Evolutionary conservation across 2,329 filamentous ascomycete species (phyloP).

Genomic region (Coccinonectria pachysandricola): DNA sequence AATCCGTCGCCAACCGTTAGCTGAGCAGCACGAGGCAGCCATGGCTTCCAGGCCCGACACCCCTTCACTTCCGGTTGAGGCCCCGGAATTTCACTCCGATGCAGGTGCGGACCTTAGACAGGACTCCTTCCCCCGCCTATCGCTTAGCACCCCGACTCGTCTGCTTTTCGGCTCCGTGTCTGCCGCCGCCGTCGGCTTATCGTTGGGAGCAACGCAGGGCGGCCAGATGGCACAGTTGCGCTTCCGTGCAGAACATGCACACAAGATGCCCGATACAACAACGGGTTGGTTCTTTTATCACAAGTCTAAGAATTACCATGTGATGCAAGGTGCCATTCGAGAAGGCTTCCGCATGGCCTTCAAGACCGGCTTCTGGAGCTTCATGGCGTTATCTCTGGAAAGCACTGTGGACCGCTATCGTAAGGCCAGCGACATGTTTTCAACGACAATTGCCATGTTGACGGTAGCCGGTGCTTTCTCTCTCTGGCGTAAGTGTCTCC

Average conservation of each 20-base stretch:
- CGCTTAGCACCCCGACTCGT: conserved; percentile 54
- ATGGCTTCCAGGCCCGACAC: no score
- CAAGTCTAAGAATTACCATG: conserved; percentile 92
- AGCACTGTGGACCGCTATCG: conserved; percentile 71
- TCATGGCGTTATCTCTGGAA: conserved; percentile 71
- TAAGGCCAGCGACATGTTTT: conserved; percentile 63
- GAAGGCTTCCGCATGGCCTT: conserved; percentile 69
- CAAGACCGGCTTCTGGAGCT: conserved; percentile 61
- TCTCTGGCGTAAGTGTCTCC: conserved; percentile 57
- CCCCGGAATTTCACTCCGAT: no score
- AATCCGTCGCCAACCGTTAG: no score
- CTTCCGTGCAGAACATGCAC: conserved; percentile 92
- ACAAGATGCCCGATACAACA: conserved; percentile 74
- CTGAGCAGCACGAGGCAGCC: no score
- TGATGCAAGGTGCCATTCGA: conserved; percentile 63
- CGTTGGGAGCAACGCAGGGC: conserved; percentile 62
- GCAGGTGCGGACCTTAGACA: no score
- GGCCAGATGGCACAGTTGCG: conserved; percentile 65
- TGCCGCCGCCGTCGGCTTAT: conserved; percentile 58
- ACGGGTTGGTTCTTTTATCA: conserved; percentile 98
- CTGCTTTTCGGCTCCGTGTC: conserved; percentile 53
- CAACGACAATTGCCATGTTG: conserved; percentile 72
- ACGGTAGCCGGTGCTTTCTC: conserved; percentile 82
- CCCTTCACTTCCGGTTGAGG: no score
- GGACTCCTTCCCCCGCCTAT: conserved; percentile 43